Evolutionary conservation across 306 rosid genomes (phyloP), one percentile per base, ranked within the genome.

Genomic region (Hylodesmum podocarpum): DNA sequence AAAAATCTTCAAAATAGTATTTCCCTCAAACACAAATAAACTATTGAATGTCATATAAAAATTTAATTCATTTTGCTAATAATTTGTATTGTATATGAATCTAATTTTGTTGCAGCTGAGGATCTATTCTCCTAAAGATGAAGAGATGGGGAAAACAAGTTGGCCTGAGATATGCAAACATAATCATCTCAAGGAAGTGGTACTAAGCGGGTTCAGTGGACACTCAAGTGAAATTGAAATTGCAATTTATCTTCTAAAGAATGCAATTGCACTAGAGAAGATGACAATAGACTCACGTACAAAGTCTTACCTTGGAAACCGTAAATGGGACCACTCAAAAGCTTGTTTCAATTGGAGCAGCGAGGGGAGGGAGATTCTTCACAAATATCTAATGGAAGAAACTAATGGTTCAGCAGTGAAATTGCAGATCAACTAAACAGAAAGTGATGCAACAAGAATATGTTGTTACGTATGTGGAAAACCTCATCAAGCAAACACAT

Each of bases 211-310:
- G 5, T 37, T 78, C 59, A 37, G 14, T 2, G 86, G 86, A 2
- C 25, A 37, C 34, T 16, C 34, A 1, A 75, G 80, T 55, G 86
- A 81, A 72, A 81, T 85, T 18, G 82, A 67, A 6, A 64, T 70
- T 29, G 86, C 86, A 8, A 57, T 47, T 9, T 82, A 81, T 75
- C 77, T 85, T 0, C 46, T 78, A 5, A 75, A 5, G 25, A 75
- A 70, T 47, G 84, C 86, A 64, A 57, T 54, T 68, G 55, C 69
- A 7, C 86, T 85, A 24, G 53, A 74, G 36, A 78, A 47, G 12
- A 81, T 85, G 86, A 49, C 39, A 22, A 73, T 85, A 4, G 83
- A 81, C 66, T 85, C 82, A 28, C 79, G 77, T 28, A 62, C 73
- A 31, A 74, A 61, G 75, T 3, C 24, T 4, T 85, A 85, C 77